Conservation (phyloP, 495 filamentous ascomycete genomes). For the Neurospora sp. region DNA sequence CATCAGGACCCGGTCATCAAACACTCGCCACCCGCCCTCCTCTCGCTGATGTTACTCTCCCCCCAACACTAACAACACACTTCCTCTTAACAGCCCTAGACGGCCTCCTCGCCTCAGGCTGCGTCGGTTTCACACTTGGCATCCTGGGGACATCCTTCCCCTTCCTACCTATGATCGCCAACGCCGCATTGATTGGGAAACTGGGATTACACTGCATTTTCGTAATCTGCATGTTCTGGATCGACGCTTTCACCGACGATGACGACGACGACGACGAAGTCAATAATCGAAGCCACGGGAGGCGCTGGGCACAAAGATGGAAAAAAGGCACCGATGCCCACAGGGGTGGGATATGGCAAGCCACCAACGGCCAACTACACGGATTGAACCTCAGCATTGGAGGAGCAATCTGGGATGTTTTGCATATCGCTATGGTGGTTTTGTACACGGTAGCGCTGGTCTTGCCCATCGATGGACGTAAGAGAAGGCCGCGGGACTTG, state of each 20-base stretch:
- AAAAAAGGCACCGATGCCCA: not conserved
- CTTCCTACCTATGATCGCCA: slow-evolving; percentile 5
- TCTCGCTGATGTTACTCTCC: slow-evolving; percentile 8
- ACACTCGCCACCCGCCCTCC: slow-evolving; percentile 4
- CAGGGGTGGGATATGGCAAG: not conserved
- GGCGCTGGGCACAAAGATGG: not conserved
- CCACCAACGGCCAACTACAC: not conserved
- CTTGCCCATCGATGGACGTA: not conserved
- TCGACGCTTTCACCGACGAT: not conserved
- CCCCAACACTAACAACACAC: slow-evolving; percentile 3
- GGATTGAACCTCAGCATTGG: not conserved
- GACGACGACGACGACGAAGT: not conserved
- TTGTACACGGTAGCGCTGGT: slow-evolving; percentile 7
- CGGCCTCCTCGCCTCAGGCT: slow-evolving; percentile 12
- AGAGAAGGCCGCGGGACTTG: not conserved
- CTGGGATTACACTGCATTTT: slow-evolving; percentile 9
- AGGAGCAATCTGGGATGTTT: slow-evolving; percentile 9
- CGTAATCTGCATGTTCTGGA: slow-evolving; percentile 9
- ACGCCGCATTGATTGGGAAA: slow-evolving; percentile 6
- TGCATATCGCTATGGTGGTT: slow-evolving; percentile 9
- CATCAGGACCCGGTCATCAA: not conserved
- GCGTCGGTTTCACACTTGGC: slow-evolving; percentile 12
- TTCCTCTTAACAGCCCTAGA: slow-evolving; percentile 14
- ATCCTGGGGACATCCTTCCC: slow-evolving; percentile 11
- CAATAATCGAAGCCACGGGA: not conserved